These are phyloP conservation scores for Myriosclerotinia duriaeana DNA, from an alignment of 2,329 filamentous ascomycete species.

Conservation along the genomic window DNA sequence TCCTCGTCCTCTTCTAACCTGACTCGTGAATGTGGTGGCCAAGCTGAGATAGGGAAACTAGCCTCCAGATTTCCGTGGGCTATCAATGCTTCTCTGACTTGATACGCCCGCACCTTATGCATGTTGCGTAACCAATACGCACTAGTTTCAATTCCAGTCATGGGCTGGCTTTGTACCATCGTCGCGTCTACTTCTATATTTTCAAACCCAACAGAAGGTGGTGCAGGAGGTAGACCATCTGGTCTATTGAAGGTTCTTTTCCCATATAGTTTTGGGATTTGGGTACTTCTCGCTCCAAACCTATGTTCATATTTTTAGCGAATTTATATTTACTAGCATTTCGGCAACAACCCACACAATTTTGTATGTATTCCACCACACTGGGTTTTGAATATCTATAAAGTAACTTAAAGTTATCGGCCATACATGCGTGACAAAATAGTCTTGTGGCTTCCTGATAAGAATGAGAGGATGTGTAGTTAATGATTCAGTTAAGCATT, in stretches of 20 bases:
- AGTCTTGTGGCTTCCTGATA: neutral
- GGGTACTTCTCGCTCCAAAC: conserved; percentile 5
- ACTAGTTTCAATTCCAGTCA: neutral
- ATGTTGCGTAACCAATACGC: conserved; percentile 5
- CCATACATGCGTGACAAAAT: conserved; percentile 3
- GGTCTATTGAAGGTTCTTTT: conserved; percentile 3
- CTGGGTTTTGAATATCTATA: conserved; percentile 9
- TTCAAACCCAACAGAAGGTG: conserved; percentile 5
- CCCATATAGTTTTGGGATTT: conserved; percentile 12
- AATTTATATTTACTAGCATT: too few relatives aligned
- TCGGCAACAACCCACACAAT: neutral
- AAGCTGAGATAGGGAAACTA: neutral
- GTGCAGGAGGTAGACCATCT: neutral
- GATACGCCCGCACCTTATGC: neutral
- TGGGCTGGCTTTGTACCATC: neutral
- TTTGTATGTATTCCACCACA: conserved; percentile 20
- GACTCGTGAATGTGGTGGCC: neutral
- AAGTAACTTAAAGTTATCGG: conserved; percentile 13
- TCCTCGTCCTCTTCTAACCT: neutral
- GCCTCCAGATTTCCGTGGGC: neutral
- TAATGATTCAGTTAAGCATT: conserved; percentile 3
- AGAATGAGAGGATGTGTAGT: neutral
- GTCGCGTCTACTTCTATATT: neutral
- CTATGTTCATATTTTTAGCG: neutral
- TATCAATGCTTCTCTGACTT: conserved; percentile 10